phyloP scores from a whole-genome alignment of 2,329 filamentous ascomycete species.

The Myriosclerotinia scirpicola region DNA sequence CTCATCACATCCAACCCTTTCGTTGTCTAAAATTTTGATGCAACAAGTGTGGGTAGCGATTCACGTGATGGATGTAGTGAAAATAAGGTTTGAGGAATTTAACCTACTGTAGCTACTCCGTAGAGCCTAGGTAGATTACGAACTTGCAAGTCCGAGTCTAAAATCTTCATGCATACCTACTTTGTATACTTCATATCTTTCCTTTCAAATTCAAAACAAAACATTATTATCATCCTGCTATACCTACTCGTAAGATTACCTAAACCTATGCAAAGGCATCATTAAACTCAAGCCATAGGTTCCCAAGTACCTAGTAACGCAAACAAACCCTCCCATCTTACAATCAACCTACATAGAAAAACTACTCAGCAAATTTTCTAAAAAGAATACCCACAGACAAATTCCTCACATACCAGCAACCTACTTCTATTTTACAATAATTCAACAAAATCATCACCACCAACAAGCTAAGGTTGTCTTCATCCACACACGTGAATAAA shows the following conservation, averaged over 20 bases:
- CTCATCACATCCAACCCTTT: slow-evolving; percentile 4
- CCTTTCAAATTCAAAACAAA: background rate
- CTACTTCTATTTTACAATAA: too few species aligned
- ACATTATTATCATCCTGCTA: background rate
- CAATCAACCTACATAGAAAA: too few species aligned
- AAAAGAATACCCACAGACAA: too few species aligned
- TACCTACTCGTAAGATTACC: too few species aligned
- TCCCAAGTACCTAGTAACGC: too few species aligned
- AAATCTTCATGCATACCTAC: background rate
- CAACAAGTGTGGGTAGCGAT: background rate
- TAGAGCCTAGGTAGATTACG: too few species aligned
- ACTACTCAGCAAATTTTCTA: too few species aligned
- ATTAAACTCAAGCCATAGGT: background rate
- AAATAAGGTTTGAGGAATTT: background rate
- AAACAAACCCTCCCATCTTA: too few species aligned
- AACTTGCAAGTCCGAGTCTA: slow-evolving; percentile 16
- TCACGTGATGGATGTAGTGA: background rate
- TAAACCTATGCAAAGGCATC: background rate
- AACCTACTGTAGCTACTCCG: too few species aligned
- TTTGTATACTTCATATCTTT: background rate
- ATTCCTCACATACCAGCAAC: too few species aligned
- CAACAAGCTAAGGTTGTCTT: background rate
- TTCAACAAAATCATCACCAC: background rate
- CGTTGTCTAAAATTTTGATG: background rate
- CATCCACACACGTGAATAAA: background rate